Base-by-base conservation (phyloP, 352 stramenopile species). In the Phytophthora quininea region DNA sequence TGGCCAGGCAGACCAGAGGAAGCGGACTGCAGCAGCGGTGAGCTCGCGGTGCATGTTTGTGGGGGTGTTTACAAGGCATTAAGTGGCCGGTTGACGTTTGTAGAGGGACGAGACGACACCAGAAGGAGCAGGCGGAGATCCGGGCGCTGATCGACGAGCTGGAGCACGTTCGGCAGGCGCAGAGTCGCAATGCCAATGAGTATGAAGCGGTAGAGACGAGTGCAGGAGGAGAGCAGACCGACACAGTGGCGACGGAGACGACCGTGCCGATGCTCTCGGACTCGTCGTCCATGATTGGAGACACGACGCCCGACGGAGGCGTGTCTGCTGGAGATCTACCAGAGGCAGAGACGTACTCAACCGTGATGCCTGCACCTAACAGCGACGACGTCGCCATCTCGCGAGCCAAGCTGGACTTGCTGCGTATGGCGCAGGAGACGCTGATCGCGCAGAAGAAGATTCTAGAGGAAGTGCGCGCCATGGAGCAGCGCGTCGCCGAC, bases 391-490 rank as follows among this genome's bases (percentile, higher is more conserved):
- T 89, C 4, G 66, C 88, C 1, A 40, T 92, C 9, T 73, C 81
- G 1, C 73, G 79, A 15, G 72, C 60, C 9, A 88, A 88, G 62
- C 74, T 92, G 14, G 73, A 89, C 29, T 54, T 77, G 50, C 79
- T 92, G 45, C 67, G 73, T 4, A 61, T 80, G 54, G 76, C 79
- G 15, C 84, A 90, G 45, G 79, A 90, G 54, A 90, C 76, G 31
- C 78, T 89, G 8, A 27, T 76, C 15, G 60, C 71, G 10, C 84
- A 92, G 58, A 84, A 84, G 69, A 87, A 87, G 60, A 77, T 92
- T 19, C 47, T 90, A 37, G 81, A 79, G 19, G 75, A 89, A 42
- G 81, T 92, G n/a, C 63, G 63, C 30, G 69, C 72, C 4, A 85
- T 88, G 56, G 79, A 88, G 29, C 76, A 80, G 45, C 74, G 69